Evolutionary conservation across 2,329 filamentous ascomycete genomes (phyloP).

Genomic region (Magnaporthales sp.): DNA sequence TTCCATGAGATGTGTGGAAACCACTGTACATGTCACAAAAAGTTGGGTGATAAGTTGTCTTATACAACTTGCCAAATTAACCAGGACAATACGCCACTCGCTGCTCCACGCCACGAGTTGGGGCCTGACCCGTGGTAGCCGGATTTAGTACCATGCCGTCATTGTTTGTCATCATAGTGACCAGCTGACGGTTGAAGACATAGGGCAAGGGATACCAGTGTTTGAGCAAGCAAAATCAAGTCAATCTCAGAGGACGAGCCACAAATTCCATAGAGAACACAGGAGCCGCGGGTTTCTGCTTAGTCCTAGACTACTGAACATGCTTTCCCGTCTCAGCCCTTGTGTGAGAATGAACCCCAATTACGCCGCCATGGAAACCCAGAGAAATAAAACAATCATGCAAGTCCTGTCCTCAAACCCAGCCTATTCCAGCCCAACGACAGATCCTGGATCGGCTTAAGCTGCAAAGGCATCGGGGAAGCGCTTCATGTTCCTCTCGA

Average conservation of each 20-base stretch:
- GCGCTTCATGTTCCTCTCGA: conserved; percentile 80
- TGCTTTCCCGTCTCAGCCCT: conserved; percentile 5
- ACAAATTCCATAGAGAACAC: not conserved
- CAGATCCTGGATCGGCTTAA: conserved; percentile 24
- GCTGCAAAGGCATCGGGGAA: conserved; percentile 86
- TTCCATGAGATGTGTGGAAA: not conserved
- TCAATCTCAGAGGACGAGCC: not conserved
- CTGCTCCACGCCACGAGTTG: not conserved
- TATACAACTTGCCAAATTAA: not conserved
- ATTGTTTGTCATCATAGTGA: not conserved
- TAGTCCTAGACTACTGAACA: conserved; percentile 1
- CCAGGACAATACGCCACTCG: not conserved
- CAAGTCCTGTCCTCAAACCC: conserved; percentile 10
- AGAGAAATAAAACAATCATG: conserved; percentile 19
- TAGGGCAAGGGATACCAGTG: not conserved
- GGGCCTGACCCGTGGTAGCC: not conserved
- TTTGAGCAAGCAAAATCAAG: not conserved
- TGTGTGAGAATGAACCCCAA: conserved; percentile 3
- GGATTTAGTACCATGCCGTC: not conserved
- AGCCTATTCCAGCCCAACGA: not conserved
- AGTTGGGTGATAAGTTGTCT: not conserved
- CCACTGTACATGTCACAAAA: not conserved
- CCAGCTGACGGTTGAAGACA: not conserved
- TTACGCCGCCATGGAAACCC: conserved; percentile 5
- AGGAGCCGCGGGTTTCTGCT: not conserved